A percentile compares a stretch with the other conserved stretches of the same genome.
Conservation (phyloP, 2,329 filamentous ascomycete genomes). For the Ophiostoma quercus region DNA sequence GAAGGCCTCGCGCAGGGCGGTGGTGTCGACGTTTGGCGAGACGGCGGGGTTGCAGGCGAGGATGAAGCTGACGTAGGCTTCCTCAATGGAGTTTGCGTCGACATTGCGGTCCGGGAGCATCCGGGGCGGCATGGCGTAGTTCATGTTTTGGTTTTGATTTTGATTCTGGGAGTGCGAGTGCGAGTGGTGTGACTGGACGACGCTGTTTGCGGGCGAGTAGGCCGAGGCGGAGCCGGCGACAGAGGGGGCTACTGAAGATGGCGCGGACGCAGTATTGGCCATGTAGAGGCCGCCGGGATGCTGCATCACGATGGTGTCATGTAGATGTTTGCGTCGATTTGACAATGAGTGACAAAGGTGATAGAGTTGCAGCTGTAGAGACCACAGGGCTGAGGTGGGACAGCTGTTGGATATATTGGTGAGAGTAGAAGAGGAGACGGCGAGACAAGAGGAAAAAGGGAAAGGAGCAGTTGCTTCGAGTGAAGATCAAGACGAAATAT, state of each 20-base stretch:
- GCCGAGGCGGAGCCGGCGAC: not conserved
- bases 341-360: no score
- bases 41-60: slow-evolving; percentile 87
- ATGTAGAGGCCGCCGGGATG: slow-evolving; percentile 18
- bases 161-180: not conserved
- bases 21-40: slow-evolving; percentile 61
- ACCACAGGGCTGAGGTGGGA: slow-evolving; percentile 10
- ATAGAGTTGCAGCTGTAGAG: no score
- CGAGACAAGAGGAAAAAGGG: not conserved
- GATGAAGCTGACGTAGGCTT: slow-evolving; percentile 79
- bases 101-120: slow-evolving; percentile 59
- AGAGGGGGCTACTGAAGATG: slow-evolving; percentile 3
- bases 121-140: not conserved
- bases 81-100: slow-evolving; percentile 65
- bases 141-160: not conserved
- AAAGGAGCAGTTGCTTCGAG: not conserved
- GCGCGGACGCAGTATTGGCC: slow-evolving; percentile 13
- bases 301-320: slow-evolving; percentile 19
- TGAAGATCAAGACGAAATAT: not conserved
- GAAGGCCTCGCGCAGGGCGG: slow-evolving; percentile 69
- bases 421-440: no score
- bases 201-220: slow-evolving; percentile 4
- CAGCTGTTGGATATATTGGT: not conserved
- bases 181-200: not conserved
- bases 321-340: not conserved